phyloP scores from a whole-genome alignment of 2,329 filamentous ascomycete genomes.

The Alternaria arborescens region DNA sequence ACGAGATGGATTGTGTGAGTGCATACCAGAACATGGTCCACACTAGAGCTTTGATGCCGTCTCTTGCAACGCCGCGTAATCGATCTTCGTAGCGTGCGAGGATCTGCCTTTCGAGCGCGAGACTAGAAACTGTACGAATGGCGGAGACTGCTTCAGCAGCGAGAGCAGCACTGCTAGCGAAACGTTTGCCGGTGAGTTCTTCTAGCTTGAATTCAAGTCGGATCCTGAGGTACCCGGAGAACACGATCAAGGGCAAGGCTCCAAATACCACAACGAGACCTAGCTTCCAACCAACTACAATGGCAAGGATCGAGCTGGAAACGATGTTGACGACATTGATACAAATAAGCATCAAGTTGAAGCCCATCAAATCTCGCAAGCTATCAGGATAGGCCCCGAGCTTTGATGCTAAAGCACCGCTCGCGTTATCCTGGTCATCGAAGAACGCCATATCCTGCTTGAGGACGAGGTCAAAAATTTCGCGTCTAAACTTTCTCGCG shows the following conservation, averaged over 20 bases:
- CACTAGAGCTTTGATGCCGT: constrained; percentile 71
- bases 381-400: constrained; percentile 78
- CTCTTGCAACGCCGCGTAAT: constrained; percentile 63
- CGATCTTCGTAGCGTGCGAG: constrained; percentile 70
- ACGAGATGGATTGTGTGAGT: constrained; percentile 78
- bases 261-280: constrained; percentile 80
- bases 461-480: constrained; percentile 84
- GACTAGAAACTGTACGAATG: constrained; percentile 89
- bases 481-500: constrained; percentile 46
- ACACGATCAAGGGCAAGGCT: constrained; percentile 34
- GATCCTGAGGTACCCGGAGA: constrained; percentile 84
- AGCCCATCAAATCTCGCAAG: constrained; percentile 85
- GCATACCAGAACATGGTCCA: constrained; percentile 84
- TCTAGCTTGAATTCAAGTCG: constrained; percentile 82
- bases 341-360: constrained; percentile 85
- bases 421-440: constrained; percentile 86
- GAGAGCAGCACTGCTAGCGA: constrained; percentile 69
- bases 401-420: constrained; percentile 79
- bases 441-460: constrained; percentile 95
- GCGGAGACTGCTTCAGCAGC: constrained; percentile 94
- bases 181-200: constrained; percentile 75
- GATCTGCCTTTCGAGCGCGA: constrained; percentile 88
- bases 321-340: constrained; percentile 82
- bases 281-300: constrained; percentile 87
- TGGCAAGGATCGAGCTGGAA: constrained; percentile 72